Percentiles rank a stretch among this genome's conserved stretches.
These are phyloP conservation scores for Sporisorium graminicola DNA, from an alignment of 1,284 basidiomycete species.

Conservation along the genomic window DNA sequence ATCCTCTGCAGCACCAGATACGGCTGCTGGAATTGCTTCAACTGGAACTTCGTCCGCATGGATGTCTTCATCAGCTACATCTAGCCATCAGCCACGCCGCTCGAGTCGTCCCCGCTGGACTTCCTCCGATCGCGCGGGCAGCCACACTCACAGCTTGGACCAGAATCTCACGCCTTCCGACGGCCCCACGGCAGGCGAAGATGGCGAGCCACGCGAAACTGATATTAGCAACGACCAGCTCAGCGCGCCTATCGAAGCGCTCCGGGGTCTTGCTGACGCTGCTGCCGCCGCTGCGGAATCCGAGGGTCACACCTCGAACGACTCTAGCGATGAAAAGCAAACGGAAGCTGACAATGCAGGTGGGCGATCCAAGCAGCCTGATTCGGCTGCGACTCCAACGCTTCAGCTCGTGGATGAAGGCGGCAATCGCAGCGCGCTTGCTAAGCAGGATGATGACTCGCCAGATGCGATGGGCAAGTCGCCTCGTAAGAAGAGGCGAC, in stretches of 20 bases:
- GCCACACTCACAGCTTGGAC: conserved; percentile 30
- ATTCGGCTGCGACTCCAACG: conserved; percentile 10
- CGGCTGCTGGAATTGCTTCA: not conserved
- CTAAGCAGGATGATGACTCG: conserved; percentile 7
- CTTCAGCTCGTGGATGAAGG: conserved; percentile 35
- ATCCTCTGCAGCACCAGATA: conserved; percentile 8
- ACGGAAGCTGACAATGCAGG: not conserved
- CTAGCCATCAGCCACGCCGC: conserved; percentile 12
- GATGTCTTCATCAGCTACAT: conserved; percentile 20
- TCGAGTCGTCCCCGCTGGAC: conserved; percentile 31
- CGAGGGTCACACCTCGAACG: conserved; percentile 33
- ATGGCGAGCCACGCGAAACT: conserved; percentile 30
- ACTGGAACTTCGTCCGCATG: conserved; percentile 18
- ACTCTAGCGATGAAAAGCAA: conserved; percentile 38
- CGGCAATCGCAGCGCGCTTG: conserved; percentile 23
- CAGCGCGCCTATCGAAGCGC: conserved; percentile 88
- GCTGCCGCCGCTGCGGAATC: conserved; percentile 85
- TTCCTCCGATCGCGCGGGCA: conserved; percentile 30
- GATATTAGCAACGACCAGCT: conserved; percentile 56
- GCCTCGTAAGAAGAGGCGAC: conserved; percentile 31
- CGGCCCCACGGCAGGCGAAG: conserved; percentile 13
- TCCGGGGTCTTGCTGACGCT: conserved; percentile 90
- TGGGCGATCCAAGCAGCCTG: conserved; percentile 4
- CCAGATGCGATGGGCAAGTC: conserved; percentile 7
- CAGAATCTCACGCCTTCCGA: conserved; percentile 32